Conservation (phyloP, 495 filamentous ascomycete species). For the Hypomontagnella monticulosa region DNA sequence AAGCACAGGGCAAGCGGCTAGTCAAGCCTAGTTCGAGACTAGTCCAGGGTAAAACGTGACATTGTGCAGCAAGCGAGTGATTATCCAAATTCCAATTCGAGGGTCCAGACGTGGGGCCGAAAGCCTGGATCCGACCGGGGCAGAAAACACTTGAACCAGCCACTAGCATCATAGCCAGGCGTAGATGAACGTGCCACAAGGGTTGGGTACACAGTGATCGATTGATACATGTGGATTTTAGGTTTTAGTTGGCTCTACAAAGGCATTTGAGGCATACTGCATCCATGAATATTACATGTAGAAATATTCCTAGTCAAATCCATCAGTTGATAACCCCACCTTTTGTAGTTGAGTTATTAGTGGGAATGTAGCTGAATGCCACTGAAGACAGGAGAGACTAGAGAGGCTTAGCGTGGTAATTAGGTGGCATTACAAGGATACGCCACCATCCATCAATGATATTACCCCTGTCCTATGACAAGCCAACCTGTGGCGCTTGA, state of each 20-base stretch:
- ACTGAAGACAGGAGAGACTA: neutral
- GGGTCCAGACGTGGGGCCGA: slow-evolving; percentile 12
- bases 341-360: slow-evolving; percentile 15
- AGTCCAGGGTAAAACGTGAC: slow-evolving; percentile 32
- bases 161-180: slow-evolving; percentile 4
- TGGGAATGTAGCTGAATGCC: slow-evolving; percentile 3
- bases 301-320: neutral
- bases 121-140: slow-evolving; percentile 23
- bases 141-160: slow-evolving; percentile 2
- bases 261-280: too few relatives aligned
- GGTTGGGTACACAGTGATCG: neutral
- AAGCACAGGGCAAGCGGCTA: slow-evolving; percentile 3
- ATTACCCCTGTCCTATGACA: slow-evolving; percentile 4
- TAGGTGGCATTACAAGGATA: neutral
- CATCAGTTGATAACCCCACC: slow-evolving; percentile 26
- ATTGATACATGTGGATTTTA: too few relatives aligned
- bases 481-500: slow-evolving; percentile 35
- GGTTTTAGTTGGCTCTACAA: too few relatives aligned
- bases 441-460: too few relatives aligned
- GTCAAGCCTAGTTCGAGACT: neutral
- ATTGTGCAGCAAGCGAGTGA: slow-evolving; percentile 31
- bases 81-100: slow-evolving; percentile 40
- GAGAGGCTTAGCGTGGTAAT: neutral
- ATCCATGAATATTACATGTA: too few relatives aligned
- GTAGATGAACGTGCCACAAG: slow-evolving; percentile 28